Conservation (phyloP, 2,329 filamentous ascomycete species). For the Dothistroma pini region DNA sequence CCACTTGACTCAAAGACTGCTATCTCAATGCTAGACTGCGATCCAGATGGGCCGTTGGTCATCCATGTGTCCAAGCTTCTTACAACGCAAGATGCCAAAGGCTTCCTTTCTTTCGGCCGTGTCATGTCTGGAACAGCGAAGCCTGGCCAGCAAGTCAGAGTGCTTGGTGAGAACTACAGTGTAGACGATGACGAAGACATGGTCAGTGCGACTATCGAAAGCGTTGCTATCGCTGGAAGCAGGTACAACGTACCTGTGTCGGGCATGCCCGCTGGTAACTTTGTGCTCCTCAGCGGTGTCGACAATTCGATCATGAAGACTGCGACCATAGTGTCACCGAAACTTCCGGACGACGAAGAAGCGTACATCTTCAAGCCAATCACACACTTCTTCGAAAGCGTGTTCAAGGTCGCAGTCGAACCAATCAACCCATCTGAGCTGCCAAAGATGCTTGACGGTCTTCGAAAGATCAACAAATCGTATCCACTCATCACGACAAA, state of each 20-base stretch:
- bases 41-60: conserved; percentile 88
- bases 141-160: conserved; percentile 77
- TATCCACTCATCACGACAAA: conserved; percentile 95
- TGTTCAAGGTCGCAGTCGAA: conserved; percentile 96
- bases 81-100: conserved; percentile 83
- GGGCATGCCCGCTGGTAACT: conserved; percentile 89
- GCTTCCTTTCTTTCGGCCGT: conserved; percentile 84
- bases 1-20: conserved; percentile 79
- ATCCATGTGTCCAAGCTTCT: conserved; percentile 91
- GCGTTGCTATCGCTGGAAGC: conserved; percentile 88
- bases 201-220: conserved; percentile 76
- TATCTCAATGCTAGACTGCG: conserved; percentile 72
- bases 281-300: conserved; percentile 85
- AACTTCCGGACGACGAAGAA: conserved; percentile 81
- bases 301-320: conserved; percentile 99
- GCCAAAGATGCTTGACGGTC: conserved; percentile 96
- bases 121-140: conserved; percentile 89
- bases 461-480: conserved; percentile 96
- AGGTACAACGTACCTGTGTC: conserved; percentile 89
- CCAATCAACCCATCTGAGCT: conserved; percentile 97
- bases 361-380: conserved; percentile 94
- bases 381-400: conserved; percentile 92
- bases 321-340: conserved; percentile 79
- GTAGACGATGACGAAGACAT: conserved; percentile 98
- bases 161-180: conserved; percentile 92